A percentile compares a stretch with the other conserved stretches of the same genome.
phyloP scores from a whole-genome alignment of 83 land plant genomes.

The Picea engelmannii region DNA sequence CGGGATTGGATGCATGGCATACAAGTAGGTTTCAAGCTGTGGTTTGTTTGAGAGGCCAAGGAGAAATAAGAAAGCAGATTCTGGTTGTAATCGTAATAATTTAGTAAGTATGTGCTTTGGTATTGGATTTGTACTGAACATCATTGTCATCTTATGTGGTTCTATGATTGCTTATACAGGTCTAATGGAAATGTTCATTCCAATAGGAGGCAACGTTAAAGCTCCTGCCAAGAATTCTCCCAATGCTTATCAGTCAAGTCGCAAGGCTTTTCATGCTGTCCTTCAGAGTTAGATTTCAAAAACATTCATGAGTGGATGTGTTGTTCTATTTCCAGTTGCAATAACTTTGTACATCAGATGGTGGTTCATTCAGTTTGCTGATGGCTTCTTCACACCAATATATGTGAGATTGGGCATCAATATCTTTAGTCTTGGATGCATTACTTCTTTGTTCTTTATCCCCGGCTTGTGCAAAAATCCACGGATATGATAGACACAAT shows the following conservation, averaged over 20 bases:
- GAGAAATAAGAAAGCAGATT: no score
- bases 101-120: no score
- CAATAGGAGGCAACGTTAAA: neutral
- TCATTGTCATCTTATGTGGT: no score
- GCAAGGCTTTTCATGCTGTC: slow-evolving; percentile 81
- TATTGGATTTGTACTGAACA: no score
- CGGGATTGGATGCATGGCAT: no score
- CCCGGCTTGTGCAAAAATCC: neutral
- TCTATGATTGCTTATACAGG: no score
- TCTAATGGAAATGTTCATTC: neutral
- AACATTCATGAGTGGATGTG: slow-evolving; percentile 95
- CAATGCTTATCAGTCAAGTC: neutral
- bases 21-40: no score
- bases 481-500: slow-evolving; percentile 13
- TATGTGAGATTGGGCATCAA: slow-evolving; percentile 47
- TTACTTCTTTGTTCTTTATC: slow-evolving; percentile 16
- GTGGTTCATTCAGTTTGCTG: slow-evolving; percentile 70
- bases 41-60: no score
- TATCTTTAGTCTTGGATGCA: neutral
- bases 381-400: slow-evolving; percentile 64
- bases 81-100: no score
- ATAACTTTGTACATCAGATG: slow-evolving; percentile 68
- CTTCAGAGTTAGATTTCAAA: slow-evolving; percentile 91
- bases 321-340: slow-evolving; percentile 90
- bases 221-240: neutral